phyloP scores from a whole-genome alignment of 1,139 yeast genomes.

The Hansenula sp. region DNA sequence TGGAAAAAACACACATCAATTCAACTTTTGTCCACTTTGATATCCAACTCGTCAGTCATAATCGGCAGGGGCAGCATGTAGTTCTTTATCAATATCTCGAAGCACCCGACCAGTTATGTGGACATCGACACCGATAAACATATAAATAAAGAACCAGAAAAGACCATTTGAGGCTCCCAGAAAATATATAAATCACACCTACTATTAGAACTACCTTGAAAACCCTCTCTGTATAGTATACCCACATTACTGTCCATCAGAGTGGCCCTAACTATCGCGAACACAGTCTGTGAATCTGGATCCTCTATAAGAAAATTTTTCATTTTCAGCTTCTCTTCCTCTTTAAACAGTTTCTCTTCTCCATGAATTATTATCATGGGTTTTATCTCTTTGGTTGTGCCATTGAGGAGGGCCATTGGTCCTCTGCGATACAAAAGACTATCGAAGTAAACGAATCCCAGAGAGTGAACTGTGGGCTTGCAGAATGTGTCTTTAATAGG shows the following conservation, averaged over 20 bases:
- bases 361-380: conserved; percentile 4
- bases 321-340: neutral
- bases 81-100: too few species aligned
- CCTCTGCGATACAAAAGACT: conserved; percentile 2
- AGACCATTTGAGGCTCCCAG: too few species aligned
- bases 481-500: neutral
- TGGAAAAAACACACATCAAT: neutral
- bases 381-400: conserved; percentile 15
- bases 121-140: too few species aligned
- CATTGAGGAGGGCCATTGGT: neutral
- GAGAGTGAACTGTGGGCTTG: conserved; percentile 7
- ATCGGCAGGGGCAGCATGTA: too few species aligned
- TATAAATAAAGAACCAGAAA: too few species aligned
- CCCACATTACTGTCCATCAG: too few species aligned
- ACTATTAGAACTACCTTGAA: too few species aligned
- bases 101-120: neutral
- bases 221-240: too few species aligned
- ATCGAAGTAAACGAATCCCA: conserved; percentile 19
- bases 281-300: too few species aligned
- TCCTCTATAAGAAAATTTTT: neutral
- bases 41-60: neutral
- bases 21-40: too few species aligned
- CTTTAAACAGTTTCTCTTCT: neutral
- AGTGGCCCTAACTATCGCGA: neutral
- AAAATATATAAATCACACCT: too few species aligned